These are phyloP conservation scores for Quercus phellos DNA, from an alignment of 331 rosid species.

Conservation along the genomic window DNA sequence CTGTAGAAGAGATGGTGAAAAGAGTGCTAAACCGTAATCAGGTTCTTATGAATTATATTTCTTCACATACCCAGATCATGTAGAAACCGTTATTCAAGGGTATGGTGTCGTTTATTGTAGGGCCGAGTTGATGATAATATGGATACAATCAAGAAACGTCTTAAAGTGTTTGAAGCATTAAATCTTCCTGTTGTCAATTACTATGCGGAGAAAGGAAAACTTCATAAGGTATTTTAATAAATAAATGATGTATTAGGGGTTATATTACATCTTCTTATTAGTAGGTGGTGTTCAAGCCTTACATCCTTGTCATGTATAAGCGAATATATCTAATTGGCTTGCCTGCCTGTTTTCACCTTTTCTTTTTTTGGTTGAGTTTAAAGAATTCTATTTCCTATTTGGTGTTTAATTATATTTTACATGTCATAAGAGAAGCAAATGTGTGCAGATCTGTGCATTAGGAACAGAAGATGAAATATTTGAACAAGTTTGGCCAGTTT, in stretches of 20 bases:
- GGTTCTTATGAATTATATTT: constrained; percentile 39
- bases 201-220: constrained; percentile 72
- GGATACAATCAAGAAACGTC: constrained; percentile 80
- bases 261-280: not conserved
- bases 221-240: constrained; percentile 50
- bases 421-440: constrained; percentile 2
- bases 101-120: constrained; percentile 39
- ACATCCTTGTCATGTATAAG: not conserved
- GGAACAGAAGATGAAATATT: constrained; percentile 85
- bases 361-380: not conserved
- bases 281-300: not conserved
- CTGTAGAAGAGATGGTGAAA: constrained; percentile 92
- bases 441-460: constrained; percentile 75
- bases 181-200: constrained; percentile 75
- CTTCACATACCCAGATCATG: not conserved
- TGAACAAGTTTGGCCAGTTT: constrained; percentile 73
- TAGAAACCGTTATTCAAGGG: constrained; percentile 17
- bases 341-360: not conserved
- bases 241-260: not conserved
- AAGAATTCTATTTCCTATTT: not conserved
- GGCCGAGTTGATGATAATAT: constrained; percentile 96
- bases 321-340: not conserved
- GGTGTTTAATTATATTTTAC: not conserved
- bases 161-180: constrained; percentile 62
- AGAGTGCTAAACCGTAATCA: constrained; percentile 88